phyloP scores from a whole-genome alignment of 1,284 basidiomycete species.

The Testicularia cyperi region DNA sequence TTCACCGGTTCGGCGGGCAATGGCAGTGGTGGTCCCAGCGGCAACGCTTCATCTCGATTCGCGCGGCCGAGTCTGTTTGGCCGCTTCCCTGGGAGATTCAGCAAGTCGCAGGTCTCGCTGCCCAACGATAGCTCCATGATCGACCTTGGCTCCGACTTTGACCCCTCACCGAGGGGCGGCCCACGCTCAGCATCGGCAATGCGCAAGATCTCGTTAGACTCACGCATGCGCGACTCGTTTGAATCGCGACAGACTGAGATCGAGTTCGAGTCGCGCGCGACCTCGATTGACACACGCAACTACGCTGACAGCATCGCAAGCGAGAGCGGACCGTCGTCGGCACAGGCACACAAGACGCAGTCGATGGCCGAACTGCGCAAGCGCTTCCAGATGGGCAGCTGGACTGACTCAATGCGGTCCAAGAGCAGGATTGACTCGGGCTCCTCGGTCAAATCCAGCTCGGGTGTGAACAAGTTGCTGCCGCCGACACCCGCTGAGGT shows the following conservation, averaged over 20 bases:
- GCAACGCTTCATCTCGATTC: slow-evolving; percentile 3
- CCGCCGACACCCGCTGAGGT: too few relatives aligned
- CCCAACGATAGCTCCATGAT: slow-evolving; percentile 11
- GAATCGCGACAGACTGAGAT: slow-evolving; percentile 36
- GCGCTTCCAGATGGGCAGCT: slow-evolving; percentile 13
- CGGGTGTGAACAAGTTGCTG: slow-evolving; percentile 19
- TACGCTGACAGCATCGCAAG: slow-evolving; percentile 7
- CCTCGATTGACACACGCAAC: slow-evolving; percentile 20
- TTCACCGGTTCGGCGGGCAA: slow-evolving; percentile 1
- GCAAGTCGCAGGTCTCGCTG: slow-evolving; percentile 32
- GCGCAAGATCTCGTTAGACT: slow-evolving; percentile 31
- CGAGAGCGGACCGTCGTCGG: background rate
- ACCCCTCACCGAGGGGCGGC: slow-evolving; percentile 1
- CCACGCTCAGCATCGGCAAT: slow-evolving; percentile 31
- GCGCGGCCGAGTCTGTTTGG: slow-evolving; percentile 21
- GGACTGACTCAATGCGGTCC: slow-evolving; percentile 3
- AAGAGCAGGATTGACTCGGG: too few relatives aligned
- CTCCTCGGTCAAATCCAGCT: too few relatives aligned
- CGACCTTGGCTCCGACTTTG: slow-evolving; percentile 18
- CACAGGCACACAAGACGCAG: slow-evolving; percentile 22
- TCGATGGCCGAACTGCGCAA: slow-evolving; percentile 27
- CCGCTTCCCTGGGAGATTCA: slow-evolving; percentile 27
- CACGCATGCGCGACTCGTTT: slow-evolving; percentile 25
- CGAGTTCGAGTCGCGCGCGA: slow-evolving; percentile 33
- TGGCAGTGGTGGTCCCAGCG: background rate